phyloP scores from a whole-genome alignment of 2,329 filamentous ascomycete genomes.

The Pestalotiopsis sp. region DNA sequence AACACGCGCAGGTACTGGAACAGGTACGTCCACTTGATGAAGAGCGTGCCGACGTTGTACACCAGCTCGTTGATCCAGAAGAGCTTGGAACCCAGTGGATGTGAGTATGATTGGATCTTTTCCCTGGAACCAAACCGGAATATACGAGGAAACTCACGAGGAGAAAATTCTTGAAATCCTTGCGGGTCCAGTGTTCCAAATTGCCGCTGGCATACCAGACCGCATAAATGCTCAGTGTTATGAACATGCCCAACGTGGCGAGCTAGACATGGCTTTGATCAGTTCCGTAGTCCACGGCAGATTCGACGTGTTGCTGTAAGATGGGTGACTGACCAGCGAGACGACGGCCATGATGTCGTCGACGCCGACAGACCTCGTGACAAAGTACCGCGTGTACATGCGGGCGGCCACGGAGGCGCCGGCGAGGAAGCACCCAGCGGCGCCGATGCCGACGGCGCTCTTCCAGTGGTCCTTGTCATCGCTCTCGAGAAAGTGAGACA shows the following conservation, averaged over 20 bases:
- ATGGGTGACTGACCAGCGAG: neutral
- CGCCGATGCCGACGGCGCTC: neutral
- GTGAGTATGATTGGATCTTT: neutral
- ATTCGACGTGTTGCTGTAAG: neutral
- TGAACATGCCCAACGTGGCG: neutral
- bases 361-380: neutral
- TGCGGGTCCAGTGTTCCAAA: neutral
- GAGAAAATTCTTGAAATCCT: neutral
- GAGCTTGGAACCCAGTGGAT: neutral
- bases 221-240: neutral
- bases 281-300: neutral
- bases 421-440: neutral
- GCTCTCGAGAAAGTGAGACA: neutral
- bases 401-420: neutral
- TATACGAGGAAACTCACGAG: neutral
- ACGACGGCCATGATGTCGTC: neutral
- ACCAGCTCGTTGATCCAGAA: conserved; percentile 40
- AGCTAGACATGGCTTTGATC: neutral
- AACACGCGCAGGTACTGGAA: conserved; percentile 39
- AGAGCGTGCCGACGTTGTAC: conserved; percentile 35
- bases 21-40: conserved; percentile 38
- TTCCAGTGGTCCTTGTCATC: neutral
- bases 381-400: neutral
- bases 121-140: neutral
- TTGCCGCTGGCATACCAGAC: neutral